Evolutionary conservation across 441 rosid genomes (phyloP).

Genomic region (Erodium chrysanthum): DNA sequence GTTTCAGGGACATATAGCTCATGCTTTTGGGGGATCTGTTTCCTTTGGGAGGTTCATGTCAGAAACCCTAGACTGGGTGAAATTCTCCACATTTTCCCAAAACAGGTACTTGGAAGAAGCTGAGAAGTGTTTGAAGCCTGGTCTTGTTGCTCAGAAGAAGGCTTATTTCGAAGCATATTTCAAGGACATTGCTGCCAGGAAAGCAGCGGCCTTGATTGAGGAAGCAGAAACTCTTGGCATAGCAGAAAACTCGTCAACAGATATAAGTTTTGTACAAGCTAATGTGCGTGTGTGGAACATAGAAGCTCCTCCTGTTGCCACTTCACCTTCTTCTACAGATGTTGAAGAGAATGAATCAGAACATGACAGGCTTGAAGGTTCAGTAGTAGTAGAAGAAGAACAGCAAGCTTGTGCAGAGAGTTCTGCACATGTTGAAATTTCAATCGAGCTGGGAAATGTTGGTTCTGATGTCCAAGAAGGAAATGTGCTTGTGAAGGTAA

Average conservation of each 20-base stretch:
- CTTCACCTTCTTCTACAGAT: constrained; percentile 19
- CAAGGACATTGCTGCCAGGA: constrained; percentile 64
- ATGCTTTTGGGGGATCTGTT: constrained; percentile 60
- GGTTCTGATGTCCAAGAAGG: constrained; percentile 20
- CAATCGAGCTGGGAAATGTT: constrained; percentile 20
- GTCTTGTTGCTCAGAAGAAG: constrained; percentile 84
- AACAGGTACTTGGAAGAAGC: constrained; percentile 87
- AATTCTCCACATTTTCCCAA: constrained; percentile 86
- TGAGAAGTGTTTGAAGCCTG: constrained; percentile 72
- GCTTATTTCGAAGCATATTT: constrained; percentile 85
- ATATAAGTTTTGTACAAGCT: constrained; percentile 17
- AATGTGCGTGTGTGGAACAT: too few species aligned
- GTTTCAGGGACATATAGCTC: constrained; percentile 47
- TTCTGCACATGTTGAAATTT: constrained; percentile 20
- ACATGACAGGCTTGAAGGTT: constrained; percentile 14
- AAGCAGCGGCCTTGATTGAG: constrained; percentile 34
- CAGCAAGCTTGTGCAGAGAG: constrained; percentile 17
- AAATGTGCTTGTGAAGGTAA: constrained; percentile 35
- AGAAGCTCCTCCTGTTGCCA: constrained; percentile 11
- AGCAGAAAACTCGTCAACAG: constrained; percentile 15
- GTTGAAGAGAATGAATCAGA: constrained; percentile 14
- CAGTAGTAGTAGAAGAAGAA: constrained; percentile 18
- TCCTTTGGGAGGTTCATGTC: constrained; percentile 85
- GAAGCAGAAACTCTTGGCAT: constrained; percentile 15
- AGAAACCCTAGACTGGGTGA: constrained; percentile 79